phyloP scores from a whole-genome alignment of 1,284 basidiomycete genomes.

The Cryptococcus maquisensis region DNA sequence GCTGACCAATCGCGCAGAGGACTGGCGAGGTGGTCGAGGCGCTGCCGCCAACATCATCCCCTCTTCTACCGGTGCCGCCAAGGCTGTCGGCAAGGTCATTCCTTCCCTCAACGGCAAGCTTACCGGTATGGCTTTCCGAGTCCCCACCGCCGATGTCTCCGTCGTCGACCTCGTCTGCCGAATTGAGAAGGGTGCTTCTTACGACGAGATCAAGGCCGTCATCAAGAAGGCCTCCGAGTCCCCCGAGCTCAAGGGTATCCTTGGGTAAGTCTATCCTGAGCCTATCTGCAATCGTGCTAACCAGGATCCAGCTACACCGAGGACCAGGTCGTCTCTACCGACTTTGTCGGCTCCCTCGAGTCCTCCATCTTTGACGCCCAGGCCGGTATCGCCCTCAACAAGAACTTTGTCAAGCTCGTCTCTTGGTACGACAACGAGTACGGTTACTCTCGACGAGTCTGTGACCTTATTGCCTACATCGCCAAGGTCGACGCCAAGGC shows the following conservation, averaged over 20 bases:
- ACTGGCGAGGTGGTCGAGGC: conserved; percentile 82
- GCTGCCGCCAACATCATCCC: conserved; percentile 99
- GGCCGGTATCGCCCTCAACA: conserved; percentile 90
- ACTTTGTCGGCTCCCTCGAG: conserved; percentile 75
- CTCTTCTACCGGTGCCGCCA: conserved; percentile 97
- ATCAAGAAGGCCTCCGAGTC: conserved; percentile 79
- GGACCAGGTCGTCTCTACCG: conserved; percentile 89
- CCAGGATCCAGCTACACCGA: conserved; percentile 68
- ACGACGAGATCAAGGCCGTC: conserved; percentile 87
- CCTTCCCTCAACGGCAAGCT: conserved; percentile 96
- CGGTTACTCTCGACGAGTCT: conserved; percentile 88
- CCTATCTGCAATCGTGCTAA: neutral
- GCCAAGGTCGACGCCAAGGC: conserved; percentile 64
- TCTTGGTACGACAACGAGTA: conserved; percentile 80
- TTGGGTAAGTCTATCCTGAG: conserved; percentile 52
- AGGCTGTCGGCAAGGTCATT: conserved; percentile 99
- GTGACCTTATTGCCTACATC: conserved; percentile 80
- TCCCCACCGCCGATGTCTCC: conserved; percentile 94
- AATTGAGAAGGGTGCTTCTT: conserved; percentile 77
- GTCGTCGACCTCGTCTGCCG: conserved; percentile 97
- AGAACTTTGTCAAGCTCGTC: conserved; percentile 92
- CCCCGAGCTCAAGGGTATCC: conserved; percentile 66
- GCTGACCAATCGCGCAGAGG: conserved; percentile 36
- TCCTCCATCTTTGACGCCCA: conserved; percentile 88
- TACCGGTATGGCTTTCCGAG: conserved; percentile 92